Percentiles rank a stretch among this genome's conserved stretches.
Evolutionary conservation across 106 monocot genomes (phyloP).

Genomic region (Agapanthus africanus): DNA sequence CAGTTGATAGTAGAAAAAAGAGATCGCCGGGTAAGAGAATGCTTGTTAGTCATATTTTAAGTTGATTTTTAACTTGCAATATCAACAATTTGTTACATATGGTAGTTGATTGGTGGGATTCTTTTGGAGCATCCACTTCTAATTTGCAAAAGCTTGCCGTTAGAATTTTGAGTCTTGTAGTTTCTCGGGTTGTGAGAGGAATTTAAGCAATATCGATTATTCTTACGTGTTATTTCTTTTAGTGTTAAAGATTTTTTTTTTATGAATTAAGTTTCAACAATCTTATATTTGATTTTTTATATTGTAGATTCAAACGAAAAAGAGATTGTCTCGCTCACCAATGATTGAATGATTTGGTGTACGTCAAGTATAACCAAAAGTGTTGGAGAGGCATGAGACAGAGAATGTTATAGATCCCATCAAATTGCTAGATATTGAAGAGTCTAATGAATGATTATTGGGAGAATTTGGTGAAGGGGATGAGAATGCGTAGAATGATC

Average conservation of each 20-base stretch:
- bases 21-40: background rate
- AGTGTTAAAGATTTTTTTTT: too few species aligned
- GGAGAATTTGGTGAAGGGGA: too few species aligned
- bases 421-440: too few species aligned
- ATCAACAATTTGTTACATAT: background rate
- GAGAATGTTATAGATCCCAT: background rate
- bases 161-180: background rate
- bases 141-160: background rate
- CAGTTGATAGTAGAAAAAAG: background rate
- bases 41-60: background rate
- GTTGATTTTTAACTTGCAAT: background rate
- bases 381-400: background rate
- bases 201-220: background rate
- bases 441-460: too few species aligned
- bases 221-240: too few species aligned
- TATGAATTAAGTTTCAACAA: background rate
- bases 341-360: conserved; percentile 3
- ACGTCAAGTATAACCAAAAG: background rate
- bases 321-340: background rate
- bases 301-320: conserved; percentile 1
- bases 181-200: background rate
- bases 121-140: background rate
- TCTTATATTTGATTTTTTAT: background rate
- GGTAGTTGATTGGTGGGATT: background rate
- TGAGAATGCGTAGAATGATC: too few species aligned